Evolutionary conservation across 139 green algal species (phyloP).

Genomic region (Volvox africanus): DNA sequence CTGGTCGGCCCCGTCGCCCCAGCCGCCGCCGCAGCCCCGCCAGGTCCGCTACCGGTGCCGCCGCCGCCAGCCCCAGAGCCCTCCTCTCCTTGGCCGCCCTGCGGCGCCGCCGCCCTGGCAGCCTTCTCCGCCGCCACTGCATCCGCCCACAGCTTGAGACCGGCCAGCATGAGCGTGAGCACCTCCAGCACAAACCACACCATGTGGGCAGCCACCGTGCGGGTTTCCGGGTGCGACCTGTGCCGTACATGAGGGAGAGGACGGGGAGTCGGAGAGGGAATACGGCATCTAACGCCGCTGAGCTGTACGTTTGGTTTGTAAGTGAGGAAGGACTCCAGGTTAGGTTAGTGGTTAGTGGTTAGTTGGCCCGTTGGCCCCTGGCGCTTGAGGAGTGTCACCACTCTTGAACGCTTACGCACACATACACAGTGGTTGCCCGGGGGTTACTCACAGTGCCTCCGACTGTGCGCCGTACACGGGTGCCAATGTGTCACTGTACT

Average conservation of each 20-base stretch:
- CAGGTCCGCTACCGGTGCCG: not conserved
- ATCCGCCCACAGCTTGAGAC: conserved; percentile 1
- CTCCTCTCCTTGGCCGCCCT: not conserved
- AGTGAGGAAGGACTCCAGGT: no score
- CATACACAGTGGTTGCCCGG: no score
- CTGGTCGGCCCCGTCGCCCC: no score
- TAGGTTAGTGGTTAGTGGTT: no score
- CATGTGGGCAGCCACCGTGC: conserved; percentile 26
- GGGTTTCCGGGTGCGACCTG: conserved; percentile 23
- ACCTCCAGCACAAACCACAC: conserved; percentile 40
- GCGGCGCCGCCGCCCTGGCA: not conserved
- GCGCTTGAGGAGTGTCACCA: no score
- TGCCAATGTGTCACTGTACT: conserved; percentile 4
- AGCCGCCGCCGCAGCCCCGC: not conserved
- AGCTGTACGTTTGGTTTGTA: no score
- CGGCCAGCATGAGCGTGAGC: conserved; percentile 10
- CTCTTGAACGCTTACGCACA: no score
- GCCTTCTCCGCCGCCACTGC: not conserved
- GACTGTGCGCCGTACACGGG: not conserved
- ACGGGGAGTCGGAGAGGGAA: not conserved
- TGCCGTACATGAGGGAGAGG: not conserved
- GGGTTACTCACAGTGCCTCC: conserved; percentile 11
- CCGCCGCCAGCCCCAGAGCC: not conserved
- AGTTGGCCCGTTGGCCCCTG: no score
- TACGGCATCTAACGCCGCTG: no score